Evolutionary conservation across 106 monocot genomes (phyloP), one percentile per base, ranked within the genome.

Genomic region (Dendrobium chrysotoxum): DNA sequence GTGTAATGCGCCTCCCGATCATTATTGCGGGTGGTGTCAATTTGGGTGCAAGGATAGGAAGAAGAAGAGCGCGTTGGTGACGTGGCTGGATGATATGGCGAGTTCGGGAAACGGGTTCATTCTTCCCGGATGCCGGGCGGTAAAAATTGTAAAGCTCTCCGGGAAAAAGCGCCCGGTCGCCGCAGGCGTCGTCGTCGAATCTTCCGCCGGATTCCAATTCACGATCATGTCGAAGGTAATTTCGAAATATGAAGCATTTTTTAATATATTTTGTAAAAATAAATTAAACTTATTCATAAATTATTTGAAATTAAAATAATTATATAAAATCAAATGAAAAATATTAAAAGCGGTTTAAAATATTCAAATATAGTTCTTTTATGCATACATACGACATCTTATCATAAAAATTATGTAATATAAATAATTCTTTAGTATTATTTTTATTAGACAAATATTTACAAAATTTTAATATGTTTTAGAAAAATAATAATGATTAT

Each of bases 11-110:
- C 84, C 86, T 17, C 12, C 75, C 2, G 92, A 90, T 35, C 92
- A 93, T 55, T 76, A 85, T 83, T 93, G 92, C 78, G 92, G 92
- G 57, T 90, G 92, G 92, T 90, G 90, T 64, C 79, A 83, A 28
- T 78, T 90, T 7, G 92, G 92, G 0, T 92, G 92, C 79, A 84
- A 72, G 80, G 78, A 84, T 25, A 88, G 88, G 30, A 72, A 46
- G 58, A 92, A 92, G 86, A 53, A 85, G 79, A 79, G 83, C 74
- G 81, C 88, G 1, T 12, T 73, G 0, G 88, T 86, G 79, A 93
- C 92, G 16, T 93, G 92, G 92, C 90, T 93, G 4, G 79, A 28
- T 18, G 92, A 90, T 66, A 41, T 89, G 81, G 88, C 79, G 0
- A 74, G 73, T 1, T 90, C 88, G 47, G 86, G 86, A 18, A 93